Evolutionary conservation across 164 flowering plant species (phyloP).

Genomic region (Annona cherimola): DNA sequence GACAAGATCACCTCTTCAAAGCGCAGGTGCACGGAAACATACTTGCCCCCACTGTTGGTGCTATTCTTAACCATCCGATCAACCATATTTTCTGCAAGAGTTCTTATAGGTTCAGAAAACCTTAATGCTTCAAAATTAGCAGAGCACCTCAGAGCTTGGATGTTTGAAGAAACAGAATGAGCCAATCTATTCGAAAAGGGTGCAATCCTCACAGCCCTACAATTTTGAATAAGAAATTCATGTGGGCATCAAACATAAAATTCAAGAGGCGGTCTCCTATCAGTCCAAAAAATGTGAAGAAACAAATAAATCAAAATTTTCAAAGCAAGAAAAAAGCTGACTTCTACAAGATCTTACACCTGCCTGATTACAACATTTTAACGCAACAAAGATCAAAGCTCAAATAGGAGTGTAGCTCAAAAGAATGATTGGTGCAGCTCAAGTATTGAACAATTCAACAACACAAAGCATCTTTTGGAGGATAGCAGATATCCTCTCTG

Average conservation of each 20-base stretch:
- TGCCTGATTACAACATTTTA: too few species aligned
- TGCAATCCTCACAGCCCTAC: slow-evolving; percentile 91
- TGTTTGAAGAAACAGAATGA: slow-evolving; percentile 59
- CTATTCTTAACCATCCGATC: slow-evolving; percentile 74
- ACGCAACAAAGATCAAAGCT: too few species aligned
- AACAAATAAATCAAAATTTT: too few species aligned
- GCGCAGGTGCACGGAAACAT: slow-evolving; percentile 91
- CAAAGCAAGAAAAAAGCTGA: too few species aligned
- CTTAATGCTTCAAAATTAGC: slow-evolving; percentile 83
- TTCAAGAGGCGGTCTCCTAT: not conserved
- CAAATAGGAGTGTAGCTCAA: too few species aligned
- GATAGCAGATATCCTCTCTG: too few species aligned
- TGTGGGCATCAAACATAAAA: not conserved
- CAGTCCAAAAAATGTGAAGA: too few species aligned
- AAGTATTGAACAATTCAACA: too few species aligned
- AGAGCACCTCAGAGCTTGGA: slow-evolving; percentile 82
- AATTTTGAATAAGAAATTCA: slow-evolving; percentile 7
- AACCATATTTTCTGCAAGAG: slow-evolving; percentile 79
- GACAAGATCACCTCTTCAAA: slow-evolving; percentile 70
- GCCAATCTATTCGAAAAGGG: slow-evolving; percentile 98
- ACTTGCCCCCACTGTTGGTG: slow-evolving; percentile 64
- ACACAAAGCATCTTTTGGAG: too few species aligned
- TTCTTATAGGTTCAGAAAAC: slow-evolving; percentile 70
- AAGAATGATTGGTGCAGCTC: too few species aligned
- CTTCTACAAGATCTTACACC: too few species aligned